phyloP scores from a whole-genome alignment of 352 stramenopile genomes.

The Pythium angustatum region DNA sequence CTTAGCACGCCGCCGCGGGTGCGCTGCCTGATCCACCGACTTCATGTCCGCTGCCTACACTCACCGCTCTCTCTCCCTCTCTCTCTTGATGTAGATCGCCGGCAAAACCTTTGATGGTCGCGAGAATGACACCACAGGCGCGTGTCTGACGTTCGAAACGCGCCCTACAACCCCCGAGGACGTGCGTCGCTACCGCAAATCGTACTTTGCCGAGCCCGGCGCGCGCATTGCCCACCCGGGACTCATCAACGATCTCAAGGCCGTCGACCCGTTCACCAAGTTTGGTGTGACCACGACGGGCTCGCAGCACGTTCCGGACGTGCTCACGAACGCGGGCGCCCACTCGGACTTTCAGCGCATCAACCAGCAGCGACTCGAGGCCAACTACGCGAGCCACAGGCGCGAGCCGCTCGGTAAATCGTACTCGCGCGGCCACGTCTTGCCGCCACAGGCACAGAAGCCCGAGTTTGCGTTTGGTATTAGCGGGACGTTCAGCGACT shows the following conservation, averaged over 20 bases:
- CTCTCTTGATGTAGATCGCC: constrained; percentile 34
- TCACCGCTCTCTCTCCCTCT: no score
- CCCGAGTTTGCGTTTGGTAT: constrained; percentile 70
- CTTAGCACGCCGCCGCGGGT: constrained; percentile 27
- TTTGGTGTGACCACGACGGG: constrained; percentile 66
- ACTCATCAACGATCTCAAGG: constrained; percentile 78
- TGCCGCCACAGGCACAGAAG: constrained; percentile 55
- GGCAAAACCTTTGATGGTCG: constrained; percentile 40
- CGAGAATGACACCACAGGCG: constrained; percentile 43
- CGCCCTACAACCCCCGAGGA: constrained; percentile 72
- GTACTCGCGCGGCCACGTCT: constrained; percentile 63
- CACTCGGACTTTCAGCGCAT: constrained; percentile 68
- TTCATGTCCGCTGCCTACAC: not conserved
- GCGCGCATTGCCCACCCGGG: constrained; percentile 74
- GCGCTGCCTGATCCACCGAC: no score
- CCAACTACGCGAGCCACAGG: constrained; percentile 78
- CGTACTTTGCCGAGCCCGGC: constrained; percentile 79
- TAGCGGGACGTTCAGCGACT: constrained; percentile 70
- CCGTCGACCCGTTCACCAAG: constrained; percentile 59
- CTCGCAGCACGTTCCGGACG: constrained; percentile 69
- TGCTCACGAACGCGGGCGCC: constrained; percentile 41
- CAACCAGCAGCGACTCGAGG: constrained; percentile 66
- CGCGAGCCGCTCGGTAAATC: constrained; percentile 76
- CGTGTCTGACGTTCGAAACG: constrained; percentile 58
- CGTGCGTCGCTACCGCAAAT: constrained; percentile 77